Evolutionary conservation across 1,284 basidiomycete species (phyloP).

Genomic region (Farysia itapuensis): DNA sequence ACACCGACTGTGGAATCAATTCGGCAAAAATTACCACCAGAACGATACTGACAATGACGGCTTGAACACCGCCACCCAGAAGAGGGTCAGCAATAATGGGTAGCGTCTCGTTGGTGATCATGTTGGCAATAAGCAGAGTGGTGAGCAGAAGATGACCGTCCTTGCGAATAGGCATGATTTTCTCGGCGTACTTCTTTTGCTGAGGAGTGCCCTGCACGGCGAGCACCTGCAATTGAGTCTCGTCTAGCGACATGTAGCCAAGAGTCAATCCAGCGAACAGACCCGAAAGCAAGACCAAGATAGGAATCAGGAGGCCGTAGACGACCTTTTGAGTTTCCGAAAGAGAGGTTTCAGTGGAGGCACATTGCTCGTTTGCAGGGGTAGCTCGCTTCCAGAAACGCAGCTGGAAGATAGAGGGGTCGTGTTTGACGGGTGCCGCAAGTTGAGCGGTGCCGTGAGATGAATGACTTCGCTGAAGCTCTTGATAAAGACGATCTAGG

Average conservation of each 20-base stretch:
- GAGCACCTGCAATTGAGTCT: slow-evolving; percentile 85
- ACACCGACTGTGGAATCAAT: slow-evolving; percentile 75
- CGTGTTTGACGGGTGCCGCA: not conserved
- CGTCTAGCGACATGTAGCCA: slow-evolving; percentile 90
- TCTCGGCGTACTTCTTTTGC: slow-evolving; percentile 77
- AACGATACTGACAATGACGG: slow-evolving; percentile 61
- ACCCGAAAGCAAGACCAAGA: slow-evolving; percentile 66
- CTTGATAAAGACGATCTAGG: slow-evolving; percentile 22
- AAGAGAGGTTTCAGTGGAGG: too few species aligned
- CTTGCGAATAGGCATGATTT: slow-evolving; percentile 82
- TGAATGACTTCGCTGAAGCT: slow-evolving; percentile 2
- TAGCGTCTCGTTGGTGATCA: slow-evolving; percentile 65
- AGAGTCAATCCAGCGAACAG: slow-evolving; percentile 75
- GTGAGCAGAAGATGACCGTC: slow-evolving; percentile 59
- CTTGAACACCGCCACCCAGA: slow-evolving; percentile 78
- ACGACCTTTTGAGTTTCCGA: slow-evolving; percentile 30
- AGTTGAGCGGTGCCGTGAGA: not conserved
- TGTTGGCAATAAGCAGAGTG: slow-evolving; percentile 58
- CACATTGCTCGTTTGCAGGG: not conserved
- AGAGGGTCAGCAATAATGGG: slow-evolving; percentile 86
- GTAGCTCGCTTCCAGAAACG: slow-evolving; percentile 28
- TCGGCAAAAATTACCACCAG: slow-evolving; percentile 72
- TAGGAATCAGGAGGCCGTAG: slow-evolving; percentile 63
- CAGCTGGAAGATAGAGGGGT: not conserved
- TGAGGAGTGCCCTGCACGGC: slow-evolving; percentile 78